Percentiles rank a stretch among this genome's conserved stretches.
phyloP scores from a whole-genome alignment of 1,284 basidiomycete genomes.

The Takashimella koratensis region DNA sequence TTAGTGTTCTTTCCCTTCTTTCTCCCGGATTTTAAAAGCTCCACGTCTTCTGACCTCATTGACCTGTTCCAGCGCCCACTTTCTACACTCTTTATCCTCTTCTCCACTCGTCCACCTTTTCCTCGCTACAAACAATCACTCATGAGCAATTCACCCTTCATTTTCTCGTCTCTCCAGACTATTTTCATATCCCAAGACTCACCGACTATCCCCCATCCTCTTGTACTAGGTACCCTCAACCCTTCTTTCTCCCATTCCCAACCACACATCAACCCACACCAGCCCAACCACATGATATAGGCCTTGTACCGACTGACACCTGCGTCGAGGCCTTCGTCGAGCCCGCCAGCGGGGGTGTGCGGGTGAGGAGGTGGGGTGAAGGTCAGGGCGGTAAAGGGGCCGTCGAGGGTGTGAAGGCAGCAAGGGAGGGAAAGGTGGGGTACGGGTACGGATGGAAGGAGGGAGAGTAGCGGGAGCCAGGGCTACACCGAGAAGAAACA shows the following conservation, averaged over 20 bases:
- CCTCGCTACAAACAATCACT: conserved; percentile 30
- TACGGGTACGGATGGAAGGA: conserved; percentile 57
- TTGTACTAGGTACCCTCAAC: conserved; percentile 83
- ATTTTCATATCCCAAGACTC: conserved; percentile 30
- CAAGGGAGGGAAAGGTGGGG: conserved; percentile 90
- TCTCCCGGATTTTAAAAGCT: conserved; percentile 39
- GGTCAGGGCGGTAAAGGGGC: conserved; percentile 39
- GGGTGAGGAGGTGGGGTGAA: conserved; percentile 46
- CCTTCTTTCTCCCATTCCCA: conserved; percentile 84
- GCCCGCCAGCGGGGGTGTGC: conserved; percentile 34
- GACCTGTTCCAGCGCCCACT: conserved; percentile 43
- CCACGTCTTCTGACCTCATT: conserved; percentile 34
- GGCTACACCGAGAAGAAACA: too few species aligned
- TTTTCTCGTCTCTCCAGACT: neutral
- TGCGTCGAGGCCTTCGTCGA: conserved; percentile 50
- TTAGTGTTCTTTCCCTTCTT: conserved; percentile 45
- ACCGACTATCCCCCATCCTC: conserved; percentile 94
- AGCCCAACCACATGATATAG: conserved; percentile 78
- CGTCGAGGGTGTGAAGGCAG: conserved; percentile 57
- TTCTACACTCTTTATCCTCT: conserved; percentile 32
- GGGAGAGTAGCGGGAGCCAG: conserved; percentile 71
- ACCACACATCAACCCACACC: conserved; percentile 65
- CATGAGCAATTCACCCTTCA: too few species aligned
- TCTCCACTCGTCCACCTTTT: conserved; percentile 30
- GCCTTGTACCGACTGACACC: conserved; percentile 67